These are phyloP conservation scores for Colletotrichum costaricense DNA, from an alignment of 2,329 filamentous ascomycete species.

Conservation along the genomic window DNA sequence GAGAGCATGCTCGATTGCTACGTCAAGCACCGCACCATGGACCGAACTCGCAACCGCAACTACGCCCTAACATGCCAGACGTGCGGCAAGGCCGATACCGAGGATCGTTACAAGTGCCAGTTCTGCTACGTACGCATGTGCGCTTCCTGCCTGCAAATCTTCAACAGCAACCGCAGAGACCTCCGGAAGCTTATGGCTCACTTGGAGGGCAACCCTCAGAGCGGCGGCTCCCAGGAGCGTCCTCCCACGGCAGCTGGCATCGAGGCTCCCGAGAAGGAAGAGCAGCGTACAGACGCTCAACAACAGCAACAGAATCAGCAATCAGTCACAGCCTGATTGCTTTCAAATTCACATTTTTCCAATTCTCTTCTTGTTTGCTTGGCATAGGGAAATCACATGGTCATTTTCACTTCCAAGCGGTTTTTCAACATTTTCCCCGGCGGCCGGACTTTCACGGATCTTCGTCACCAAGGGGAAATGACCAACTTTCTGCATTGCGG, in stretches of 20 bases:
- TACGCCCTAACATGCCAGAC: conserved; percentile 66
- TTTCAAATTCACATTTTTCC: not conserved
- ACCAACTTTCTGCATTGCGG: conserved; percentile 15
- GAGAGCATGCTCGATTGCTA: conserved; percentile 60
- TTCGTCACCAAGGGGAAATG: not conserved
- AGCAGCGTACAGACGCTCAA: not conserved
- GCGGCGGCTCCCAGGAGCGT: not conserved
- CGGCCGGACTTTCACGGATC: not conserved
- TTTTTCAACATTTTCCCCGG: not conserved
- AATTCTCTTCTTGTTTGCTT: not conserved
- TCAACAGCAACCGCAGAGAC: conserved; percentile 56
- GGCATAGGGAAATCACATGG: conserved; percentile 16
- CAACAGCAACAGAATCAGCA: not conserved
- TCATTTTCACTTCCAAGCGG: not conserved
- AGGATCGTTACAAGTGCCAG: conserved; percentile 58
- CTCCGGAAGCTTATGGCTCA: conserved; percentile 54
- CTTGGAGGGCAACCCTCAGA: conserved; percentile 37
- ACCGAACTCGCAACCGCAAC: conserved; percentile 57
- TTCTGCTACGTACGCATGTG: conserved; percentile 66
- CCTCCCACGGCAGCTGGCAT: not conserved
- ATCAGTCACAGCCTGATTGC: not conserved
- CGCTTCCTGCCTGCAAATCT: conserved; percentile 54
- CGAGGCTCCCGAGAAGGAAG: not conserved
- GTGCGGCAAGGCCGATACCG: conserved; percentile 58
- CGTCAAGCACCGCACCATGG: conserved; percentile 60